A percentile compares a stretch with the other conserved stretches of the same genome.
phyloP scores from a whole-genome alignment of 2,329 filamentous ascomycete genomes.

The Talaromyces sp. region DNA sequence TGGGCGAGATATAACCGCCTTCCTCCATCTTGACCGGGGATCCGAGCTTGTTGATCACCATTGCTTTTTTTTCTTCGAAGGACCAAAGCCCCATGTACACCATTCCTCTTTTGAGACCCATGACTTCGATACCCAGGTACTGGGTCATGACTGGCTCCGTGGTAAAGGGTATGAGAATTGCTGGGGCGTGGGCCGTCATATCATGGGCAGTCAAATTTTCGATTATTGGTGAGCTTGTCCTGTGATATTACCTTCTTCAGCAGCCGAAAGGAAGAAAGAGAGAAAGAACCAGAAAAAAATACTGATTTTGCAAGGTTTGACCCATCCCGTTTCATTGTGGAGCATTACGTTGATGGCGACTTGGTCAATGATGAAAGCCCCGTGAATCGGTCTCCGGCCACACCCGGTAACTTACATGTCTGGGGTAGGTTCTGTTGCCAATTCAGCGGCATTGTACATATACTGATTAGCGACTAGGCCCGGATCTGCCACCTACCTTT shows the following conservation, averaged over 20 bases:
- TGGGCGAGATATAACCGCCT: slow-evolving; percentile 41
- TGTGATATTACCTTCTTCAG: too few relatives aligned
- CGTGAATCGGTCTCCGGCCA: too few relatives aligned
- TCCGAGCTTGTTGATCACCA: slow-evolving; percentile 51
- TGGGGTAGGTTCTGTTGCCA: too few relatives aligned
- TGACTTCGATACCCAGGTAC: slow-evolving; percentile 65
- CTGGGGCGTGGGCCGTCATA: slow-evolving; percentile 68
- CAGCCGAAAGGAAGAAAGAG: too few relatives aligned
- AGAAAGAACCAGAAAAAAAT: too few relatives aligned
- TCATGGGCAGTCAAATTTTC: slow-evolving; percentile 67
- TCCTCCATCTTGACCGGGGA: slow-evolving; percentile 54
- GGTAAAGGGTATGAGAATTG: slow-evolving; percentile 60
- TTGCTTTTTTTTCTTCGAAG: slow-evolving; percentile 45
- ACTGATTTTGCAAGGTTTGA: slow-evolving; percentile 33
- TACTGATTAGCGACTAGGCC: too few relatives aligned
- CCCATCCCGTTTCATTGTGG: slow-evolving; percentile 58
- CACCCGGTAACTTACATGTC: too few relatives aligned
- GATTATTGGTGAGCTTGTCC: slow-evolving; percentile 59
- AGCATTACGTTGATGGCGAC: slow-evolving; percentile 70
- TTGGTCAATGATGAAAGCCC: slow-evolving; percentile 27
- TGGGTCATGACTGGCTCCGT: slow-evolving; percentile 66
- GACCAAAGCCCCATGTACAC: slow-evolving; percentile 51
- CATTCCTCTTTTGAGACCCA: slow-evolving; percentile 67
- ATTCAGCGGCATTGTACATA: too few relatives aligned
- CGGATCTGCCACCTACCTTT: too few relatives aligned